A percentile compares a stretch with the other conserved stretches of the same genome.
phyloP scores from a whole-genome alignment of 306 rosid species.

The Rubus parviflorus region DNA sequence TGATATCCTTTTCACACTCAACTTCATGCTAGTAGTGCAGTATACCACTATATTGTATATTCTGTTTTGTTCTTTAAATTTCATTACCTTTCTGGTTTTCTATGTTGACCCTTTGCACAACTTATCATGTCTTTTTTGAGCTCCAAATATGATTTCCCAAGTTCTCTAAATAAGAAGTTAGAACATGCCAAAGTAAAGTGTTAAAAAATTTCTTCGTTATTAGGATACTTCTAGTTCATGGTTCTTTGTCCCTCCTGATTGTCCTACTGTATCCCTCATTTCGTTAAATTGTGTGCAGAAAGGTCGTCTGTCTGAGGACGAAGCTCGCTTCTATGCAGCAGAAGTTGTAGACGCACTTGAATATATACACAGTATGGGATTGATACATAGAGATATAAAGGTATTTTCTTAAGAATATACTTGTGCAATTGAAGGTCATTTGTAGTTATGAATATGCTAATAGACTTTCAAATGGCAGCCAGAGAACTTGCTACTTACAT shows the following conservation, averaged over 20 bases:
- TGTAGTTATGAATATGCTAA: constrained; percentile 16
- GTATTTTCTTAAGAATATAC: constrained; percentile 36
- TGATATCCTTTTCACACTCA: neutral
- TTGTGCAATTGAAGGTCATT: constrained; percentile 28
- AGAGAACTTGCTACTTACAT: constrained; percentile 89
- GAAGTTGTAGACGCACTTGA: constrained; percentile 97
- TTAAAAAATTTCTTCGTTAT: neutral
- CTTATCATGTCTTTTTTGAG: neutral
- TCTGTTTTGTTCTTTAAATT: neutral
- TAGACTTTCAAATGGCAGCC: constrained; percentile 65
- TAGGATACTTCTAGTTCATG: neutral
- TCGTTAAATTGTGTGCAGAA: constrained; percentile 62
- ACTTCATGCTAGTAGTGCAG: neutral
- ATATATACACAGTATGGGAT: constrained; percentile 90
- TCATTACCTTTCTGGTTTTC: neutral
- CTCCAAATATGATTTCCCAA: neutral
- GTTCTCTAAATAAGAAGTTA: neutral
- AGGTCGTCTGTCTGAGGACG: constrained; percentile 76
- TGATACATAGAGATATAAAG: constrained; percentile 99
- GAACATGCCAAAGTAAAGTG: neutral
- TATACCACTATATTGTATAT: neutral
- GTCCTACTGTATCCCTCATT: constrained; percentile 25
- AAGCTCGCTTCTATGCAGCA: constrained; percentile 93
- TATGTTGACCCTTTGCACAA: neutral
- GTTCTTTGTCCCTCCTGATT: constrained; percentile 16